Percentiles rank a stretch among this genome's conserved stretches.
Evolutionary conservation across 306 rosid species (phyloP).

Genomic region (Lathyrus aphaca): DNA sequence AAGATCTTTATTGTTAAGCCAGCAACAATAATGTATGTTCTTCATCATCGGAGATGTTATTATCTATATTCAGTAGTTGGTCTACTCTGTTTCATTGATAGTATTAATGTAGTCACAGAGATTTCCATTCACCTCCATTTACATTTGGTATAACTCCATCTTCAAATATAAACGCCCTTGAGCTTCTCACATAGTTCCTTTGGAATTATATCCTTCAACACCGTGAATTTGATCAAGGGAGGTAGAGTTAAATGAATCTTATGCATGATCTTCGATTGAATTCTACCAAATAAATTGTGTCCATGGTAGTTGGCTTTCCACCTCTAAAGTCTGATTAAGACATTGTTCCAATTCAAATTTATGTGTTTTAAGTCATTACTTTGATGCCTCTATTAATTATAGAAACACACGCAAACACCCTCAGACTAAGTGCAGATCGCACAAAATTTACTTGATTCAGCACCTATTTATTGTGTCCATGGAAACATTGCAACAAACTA

Average conservation of each 20-base stretch:
- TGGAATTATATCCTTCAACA: background rate
- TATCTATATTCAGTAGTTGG: background rate
- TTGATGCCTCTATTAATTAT: background rate
- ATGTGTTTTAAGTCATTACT: background rate
- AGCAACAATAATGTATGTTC: conserved; percentile 15
- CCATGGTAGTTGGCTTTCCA: background rate
- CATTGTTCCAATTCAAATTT: background rate
- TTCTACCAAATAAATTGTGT: background rate
- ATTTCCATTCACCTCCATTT: background rate
- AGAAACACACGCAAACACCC: background rate
- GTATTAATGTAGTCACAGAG: background rate
- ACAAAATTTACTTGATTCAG: background rate
- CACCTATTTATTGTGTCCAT: background rate
- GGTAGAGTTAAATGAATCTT: conserved; percentile 1
- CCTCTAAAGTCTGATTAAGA: background rate
- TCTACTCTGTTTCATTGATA: background rate
- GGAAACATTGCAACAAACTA: background rate
- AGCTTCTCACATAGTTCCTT: background rate
- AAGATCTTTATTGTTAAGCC: background rate
- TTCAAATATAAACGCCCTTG: background rate
- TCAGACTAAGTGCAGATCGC: background rate
- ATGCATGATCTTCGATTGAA: background rate
- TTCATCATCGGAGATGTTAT: background rate
- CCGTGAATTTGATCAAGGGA: background rate
- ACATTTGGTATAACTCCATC: background rate